A percentile compares a stretch with the other conserved stretches of the same genome.
Conservation (phyloP, 1,284 basidiomycete species). For the Anthracocystis setariae region DNA sequence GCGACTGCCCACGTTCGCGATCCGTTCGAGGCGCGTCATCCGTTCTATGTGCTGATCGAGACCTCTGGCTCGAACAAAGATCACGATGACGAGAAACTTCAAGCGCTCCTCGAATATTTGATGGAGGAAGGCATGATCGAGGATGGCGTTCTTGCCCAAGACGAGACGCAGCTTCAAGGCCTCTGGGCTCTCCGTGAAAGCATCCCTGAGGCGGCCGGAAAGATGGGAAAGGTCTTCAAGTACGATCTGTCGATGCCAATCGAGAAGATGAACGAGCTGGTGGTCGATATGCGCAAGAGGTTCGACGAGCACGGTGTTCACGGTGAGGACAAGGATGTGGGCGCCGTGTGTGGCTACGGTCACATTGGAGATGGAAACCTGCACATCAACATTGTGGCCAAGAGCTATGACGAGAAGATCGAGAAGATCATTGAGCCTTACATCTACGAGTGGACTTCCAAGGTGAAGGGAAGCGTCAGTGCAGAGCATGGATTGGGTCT, state of each 20-base stretch:
- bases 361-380: slow-evolving; percentile 97
- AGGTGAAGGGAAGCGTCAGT: slow-evolving; percentile 82
- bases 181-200: slow-evolving; percentile 95
- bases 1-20: slow-evolving; percentile 72
- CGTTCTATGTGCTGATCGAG: slow-evolving; percentile 84
- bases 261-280: slow-evolving; percentile 86
- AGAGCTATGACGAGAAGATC: slow-evolving; percentile 82
- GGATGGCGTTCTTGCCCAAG: slow-evolving; percentile 92
- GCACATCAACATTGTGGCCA: slow-evolving; percentile 92
- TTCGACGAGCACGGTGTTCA: slow-evolving; percentile 80
- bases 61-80: slow-evolving; percentile 93
- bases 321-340: slow-evolving; percentile 75
- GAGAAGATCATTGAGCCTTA: slow-evolving; percentile 91
- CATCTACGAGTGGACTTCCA: slow-evolving; percentile 87
- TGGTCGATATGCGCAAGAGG: slow-evolving; percentile 81
- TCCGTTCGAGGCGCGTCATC: slow-evolving; percentile 61
- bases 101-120: slow-evolving; percentile 80
- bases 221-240: slow-evolving; percentile 95
- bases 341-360: slow-evolving; percentile 80
- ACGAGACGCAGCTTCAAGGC: slow-evolving; percentile 85
- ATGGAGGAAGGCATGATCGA: slow-evolving; percentile 82
- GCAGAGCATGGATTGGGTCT: slow-evolving; percentile 95
- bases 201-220: slow-evolving; percentile 90
- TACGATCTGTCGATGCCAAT: slow-evolving; percentile 96
- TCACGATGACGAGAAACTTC: slow-evolving; percentile 97